phyloP scores from a whole-genome alignment of 2,329 filamentous ascomycete species.

The Sclerotinia minor region DNA sequence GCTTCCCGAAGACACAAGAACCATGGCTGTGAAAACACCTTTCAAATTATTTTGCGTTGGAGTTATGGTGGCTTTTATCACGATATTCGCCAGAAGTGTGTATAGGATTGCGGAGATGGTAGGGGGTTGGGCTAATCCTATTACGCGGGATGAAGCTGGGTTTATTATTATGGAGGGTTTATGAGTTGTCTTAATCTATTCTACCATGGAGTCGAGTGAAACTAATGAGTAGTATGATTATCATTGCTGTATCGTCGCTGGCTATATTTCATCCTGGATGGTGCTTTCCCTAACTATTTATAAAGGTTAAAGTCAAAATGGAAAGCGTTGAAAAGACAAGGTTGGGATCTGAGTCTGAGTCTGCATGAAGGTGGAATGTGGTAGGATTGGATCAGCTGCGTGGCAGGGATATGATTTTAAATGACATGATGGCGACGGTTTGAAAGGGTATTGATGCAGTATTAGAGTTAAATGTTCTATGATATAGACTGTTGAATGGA shows the following conservation, averaged over 20 bases:
- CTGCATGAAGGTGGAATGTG: background rate
- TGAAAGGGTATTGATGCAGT: rapidly evolving
- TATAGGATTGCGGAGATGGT: slow-evolving; percentile 58
- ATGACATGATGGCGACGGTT: background rate
- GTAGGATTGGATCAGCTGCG: background rate
- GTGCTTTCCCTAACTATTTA: slow-evolving; percentile 28
- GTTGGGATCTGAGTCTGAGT: background rate
- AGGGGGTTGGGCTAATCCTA: slow-evolving; percentile 61
- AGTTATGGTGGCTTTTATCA: slow-evolving; percentile 27
- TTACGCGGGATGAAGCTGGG: slow-evolving; percentile 62
- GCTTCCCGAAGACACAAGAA: slow-evolving; percentile 26
- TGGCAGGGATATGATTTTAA: no score
- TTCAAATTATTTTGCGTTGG: slow-evolving; percentile 32
- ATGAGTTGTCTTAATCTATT: slow-evolving; percentile 40
- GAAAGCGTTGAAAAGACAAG: background rate
- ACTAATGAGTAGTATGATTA: slow-evolving; percentile 44
- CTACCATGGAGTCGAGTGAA: background rate
- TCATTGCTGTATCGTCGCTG: slow-evolving; percentile 48
- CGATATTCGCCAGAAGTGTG: slow-evolving; percentile 33
- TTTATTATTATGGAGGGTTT: slow-evolving; percentile 60
- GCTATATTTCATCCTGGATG: slow-evolving; percentile 49
- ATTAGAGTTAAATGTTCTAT: background rate
- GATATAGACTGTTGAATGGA: background rate
- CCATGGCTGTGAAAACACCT: slow-evolving; percentile 18
- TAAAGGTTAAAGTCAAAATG: background rate